phyloP scores from a whole-genome alignment of 1,284 basidiomycete species.

The Malassezia globosa region DNA sequence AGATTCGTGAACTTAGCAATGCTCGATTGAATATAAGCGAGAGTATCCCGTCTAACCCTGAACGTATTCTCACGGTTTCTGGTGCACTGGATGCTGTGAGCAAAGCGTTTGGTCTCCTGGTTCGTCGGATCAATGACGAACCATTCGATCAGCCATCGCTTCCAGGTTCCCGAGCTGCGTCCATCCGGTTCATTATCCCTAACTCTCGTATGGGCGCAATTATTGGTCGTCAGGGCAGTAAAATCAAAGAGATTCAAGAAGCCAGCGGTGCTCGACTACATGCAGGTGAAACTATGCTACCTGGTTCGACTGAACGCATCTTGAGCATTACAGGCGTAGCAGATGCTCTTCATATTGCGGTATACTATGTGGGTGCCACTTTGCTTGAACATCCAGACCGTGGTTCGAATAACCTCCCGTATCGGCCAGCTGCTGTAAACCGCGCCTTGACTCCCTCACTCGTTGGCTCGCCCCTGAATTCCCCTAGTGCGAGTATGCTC shows the following conservation, averaged over 20 bases:
- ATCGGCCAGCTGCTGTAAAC: conserved; percentile 37
- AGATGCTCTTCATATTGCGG: conserved; percentile 99
- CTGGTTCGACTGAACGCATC: conserved; percentile 85
- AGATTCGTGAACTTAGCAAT: conserved; percentile 93
- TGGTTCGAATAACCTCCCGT: conserved; percentile 44
- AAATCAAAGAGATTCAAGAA: conserved; percentile 99
- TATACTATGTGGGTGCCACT: conserved; percentile 95
- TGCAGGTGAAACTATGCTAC: conserved; percentile 94
- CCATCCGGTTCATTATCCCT: conserved; percentile 93
- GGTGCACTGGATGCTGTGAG: conserved; percentile 96
- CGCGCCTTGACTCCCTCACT: conserved; percentile 14
- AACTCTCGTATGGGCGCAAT: conserved; percentile 99
- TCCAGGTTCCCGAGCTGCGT: conserved; percentile 91
- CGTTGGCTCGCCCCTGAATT: conserved; percentile 4
- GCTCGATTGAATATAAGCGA: conserved; percentile 55
- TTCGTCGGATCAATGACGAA: conserved; percentile 96
- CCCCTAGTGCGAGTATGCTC: conserved; percentile 1
- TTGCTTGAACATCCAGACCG: conserved; percentile 82
- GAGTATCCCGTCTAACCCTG: conserved; percentile 65
- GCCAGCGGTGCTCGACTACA: conserved; percentile 90
- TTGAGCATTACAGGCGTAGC: conserved; percentile 95
- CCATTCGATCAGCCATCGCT: conserved; percentile 95
- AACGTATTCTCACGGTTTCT: conserved; percentile 91
- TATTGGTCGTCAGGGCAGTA: conserved; percentile 90
- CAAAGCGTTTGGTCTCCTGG: conserved; percentile 97